phyloP scores from a whole-genome alignment of 805 yeast species.

The Hyphopichia homilentoma region DNA sequence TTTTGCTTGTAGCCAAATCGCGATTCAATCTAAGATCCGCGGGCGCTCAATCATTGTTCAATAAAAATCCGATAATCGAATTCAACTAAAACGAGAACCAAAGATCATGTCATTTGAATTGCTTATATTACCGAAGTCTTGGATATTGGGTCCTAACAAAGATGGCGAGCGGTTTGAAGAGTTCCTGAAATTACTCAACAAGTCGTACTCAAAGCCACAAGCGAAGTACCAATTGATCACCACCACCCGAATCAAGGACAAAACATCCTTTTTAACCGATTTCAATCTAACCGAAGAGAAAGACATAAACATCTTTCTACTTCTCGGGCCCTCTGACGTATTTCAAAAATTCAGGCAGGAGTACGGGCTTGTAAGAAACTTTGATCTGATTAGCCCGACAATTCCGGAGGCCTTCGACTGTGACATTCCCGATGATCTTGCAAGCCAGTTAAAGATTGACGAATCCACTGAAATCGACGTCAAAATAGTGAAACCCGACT shows the following conservation, averaged over 20 bases:
- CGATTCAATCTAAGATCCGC: no score
- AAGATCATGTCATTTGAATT: conserved; percentile 20
- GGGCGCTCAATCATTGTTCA: no score
- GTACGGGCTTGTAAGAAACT: conserved; percentile 21
- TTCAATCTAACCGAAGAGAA: conserved; percentile 17
- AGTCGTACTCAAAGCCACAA: conserved; percentile 48
- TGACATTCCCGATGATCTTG: conserved; percentile 22
- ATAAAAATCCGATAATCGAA: no score
- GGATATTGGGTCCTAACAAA: conserved; percentile 12
- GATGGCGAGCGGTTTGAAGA: conserved; percentile 5
- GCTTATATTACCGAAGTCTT: conserved; percentile 16
- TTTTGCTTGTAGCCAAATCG: no score
- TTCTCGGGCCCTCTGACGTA: conserved; percentile 22
- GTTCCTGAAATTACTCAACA: conserved; percentile 38
- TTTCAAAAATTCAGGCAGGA: conserved; percentile 18
- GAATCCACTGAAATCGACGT: conserved; percentile 11
- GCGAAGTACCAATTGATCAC: conserved; percentile 39
- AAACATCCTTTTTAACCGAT: conserved; percentile 17
- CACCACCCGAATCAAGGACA: conserved; percentile 37
- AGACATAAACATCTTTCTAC: conserved; percentile 17
- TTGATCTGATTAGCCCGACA: conserved; percentile 15
- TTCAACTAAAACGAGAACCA: no score
- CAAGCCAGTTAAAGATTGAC: conserved; percentile 16
- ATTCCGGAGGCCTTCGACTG: conserved; percentile 16
- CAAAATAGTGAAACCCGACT: conserved; percentile 13